These are phyloP conservation scores for Alternaria arbusti DNA, from an alignment of 2,329 filamentous ascomycete species.

Conservation along the genomic window DNA sequence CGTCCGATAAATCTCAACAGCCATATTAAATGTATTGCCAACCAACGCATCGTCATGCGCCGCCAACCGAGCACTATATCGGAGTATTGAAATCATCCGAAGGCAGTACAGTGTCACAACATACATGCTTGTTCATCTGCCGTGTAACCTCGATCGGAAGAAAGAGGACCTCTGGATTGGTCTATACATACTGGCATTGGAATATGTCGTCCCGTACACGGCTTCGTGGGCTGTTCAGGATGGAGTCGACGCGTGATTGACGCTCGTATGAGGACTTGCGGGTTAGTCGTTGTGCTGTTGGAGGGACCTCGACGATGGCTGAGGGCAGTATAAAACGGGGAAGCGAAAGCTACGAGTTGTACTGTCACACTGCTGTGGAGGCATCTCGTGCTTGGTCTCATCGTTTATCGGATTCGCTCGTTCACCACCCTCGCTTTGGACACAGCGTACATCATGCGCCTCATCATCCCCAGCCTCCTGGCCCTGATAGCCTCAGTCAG, in stretches of 20 bases:
- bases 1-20: conserved; percentile 1
- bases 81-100: conserved; percentile 19
- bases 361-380: not conserved
- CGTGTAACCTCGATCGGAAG: not conserved
- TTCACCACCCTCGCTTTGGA: not conserved
- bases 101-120: conserved; percentile 8
- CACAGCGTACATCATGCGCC: conserved; percentile 19
- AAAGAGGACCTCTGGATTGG: not conserved
- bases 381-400: not conserved
- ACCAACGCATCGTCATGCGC: not conserved
- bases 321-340: not conserved
- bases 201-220: not conserved
- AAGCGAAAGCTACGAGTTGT: not conserved
- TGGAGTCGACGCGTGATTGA: not conserved
- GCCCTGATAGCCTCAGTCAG: conserved; percentile 23
- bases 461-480: conserved; percentile 12
- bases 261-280: not conserved
- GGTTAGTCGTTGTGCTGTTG: not conserved
- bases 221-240: not conserved
- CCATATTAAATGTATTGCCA: conserved; percentile 9
- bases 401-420: not conserved
- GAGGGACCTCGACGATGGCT: not conserved
- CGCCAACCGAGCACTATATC: conserved; percentile 13
- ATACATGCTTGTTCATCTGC: conserved; percentile 8
- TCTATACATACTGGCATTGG: not conserved